Conservation (phyloP, 495 filamentous ascomycete species). For the Podospora didyma region DNA sequence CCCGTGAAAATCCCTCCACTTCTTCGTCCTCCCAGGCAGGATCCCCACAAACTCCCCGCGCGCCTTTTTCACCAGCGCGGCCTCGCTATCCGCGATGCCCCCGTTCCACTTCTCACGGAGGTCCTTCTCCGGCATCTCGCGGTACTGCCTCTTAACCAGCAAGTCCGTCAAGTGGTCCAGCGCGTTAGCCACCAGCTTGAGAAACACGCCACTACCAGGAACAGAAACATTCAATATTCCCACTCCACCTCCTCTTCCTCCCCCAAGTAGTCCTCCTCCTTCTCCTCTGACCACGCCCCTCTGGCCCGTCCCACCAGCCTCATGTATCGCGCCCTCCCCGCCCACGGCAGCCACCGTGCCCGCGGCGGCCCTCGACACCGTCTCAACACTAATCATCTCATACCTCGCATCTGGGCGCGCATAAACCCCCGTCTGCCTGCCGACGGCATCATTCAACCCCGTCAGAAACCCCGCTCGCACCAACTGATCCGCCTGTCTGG, state of each 20-base stretch:
- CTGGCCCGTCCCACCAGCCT: slow-evolving; percentile 52
- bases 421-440: slow-evolving; percentile 28
- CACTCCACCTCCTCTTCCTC: slow-evolving; percentile 21
- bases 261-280: slow-evolving; percentile 7
- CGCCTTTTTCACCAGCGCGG: slow-evolving; percentile 55
- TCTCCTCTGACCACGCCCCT: neutral
- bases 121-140: slow-evolving; percentile 61
- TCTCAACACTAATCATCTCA: slow-evolving; percentile 49
- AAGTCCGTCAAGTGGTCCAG: slow-evolving; percentile 63
- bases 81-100: slow-evolving; percentile 54
- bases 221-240: slow-evolving; percentile 57
- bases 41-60: slow-evolving; percentile 67
- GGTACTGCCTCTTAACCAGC: slow-evolving; percentile 58
- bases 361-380: slow-evolving; percentile 53
- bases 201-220: slow-evolving; percentile 68
- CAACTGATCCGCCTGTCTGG: slow-evolving; percentile 44
- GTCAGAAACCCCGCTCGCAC: slow-evolving; percentile 72
- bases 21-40: slow-evolving; percentile 71
- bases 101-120: slow-evolving; percentile 82
- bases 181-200: slow-evolving; percentile 64
- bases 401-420: slow-evolving; percentile 52
- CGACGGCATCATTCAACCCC: slow-evolving; percentile 4
- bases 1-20: slow-evolving; percentile 78
- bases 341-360: slow-evolving; percentile 62
- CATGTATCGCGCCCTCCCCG: slow-evolving; percentile 51